Percentiles rank a stretch among this genome's conserved stretches.
These are phyloP conservation scores for Euptelea pleiosperma DNA, from an alignment of 164 flowering plant genomes.

Conservation along the genomic window DNA sequence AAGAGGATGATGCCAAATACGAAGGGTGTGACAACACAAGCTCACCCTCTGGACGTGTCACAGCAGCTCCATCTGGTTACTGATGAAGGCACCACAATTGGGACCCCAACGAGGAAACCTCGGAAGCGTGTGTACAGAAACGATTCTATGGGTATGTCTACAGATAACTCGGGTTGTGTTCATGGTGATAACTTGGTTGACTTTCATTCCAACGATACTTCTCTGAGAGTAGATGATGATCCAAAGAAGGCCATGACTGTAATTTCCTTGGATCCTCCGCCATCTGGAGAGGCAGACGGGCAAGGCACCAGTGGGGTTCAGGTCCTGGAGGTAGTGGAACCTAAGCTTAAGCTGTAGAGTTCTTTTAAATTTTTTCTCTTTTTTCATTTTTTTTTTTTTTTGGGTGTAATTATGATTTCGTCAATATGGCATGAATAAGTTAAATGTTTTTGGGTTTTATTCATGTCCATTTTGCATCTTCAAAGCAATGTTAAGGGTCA, in stretches of 20 bases:
- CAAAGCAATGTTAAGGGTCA: too few species aligned
- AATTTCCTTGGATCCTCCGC: not conserved
- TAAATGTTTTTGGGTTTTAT: too few species aligned
- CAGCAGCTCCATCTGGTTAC: conserved; percentile 20
- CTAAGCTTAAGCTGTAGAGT: conserved; percentile 14
- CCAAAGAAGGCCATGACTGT: not conserved
- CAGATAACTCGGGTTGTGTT: conserved; percentile 12
- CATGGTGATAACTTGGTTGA: conserved; percentile 13
- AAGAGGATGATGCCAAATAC: conserved; percentile 23
- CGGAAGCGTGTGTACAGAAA: conserved; percentile 32
- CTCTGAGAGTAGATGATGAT: not conserved
- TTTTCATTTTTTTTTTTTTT: not conserved
- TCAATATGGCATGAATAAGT: too few species aligned
- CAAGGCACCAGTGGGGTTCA: not conserved
- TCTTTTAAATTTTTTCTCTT: not conserved
- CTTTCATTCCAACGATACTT: not conserved
- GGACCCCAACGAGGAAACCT: conserved; percentile 30
- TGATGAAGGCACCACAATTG: conserved; percentile 3
- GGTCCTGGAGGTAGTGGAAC: not conserved
- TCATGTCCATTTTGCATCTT: too few species aligned
- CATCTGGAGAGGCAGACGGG: not conserved
- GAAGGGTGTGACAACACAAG: conserved; percentile 7
- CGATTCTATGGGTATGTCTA: conserved; percentile 10
- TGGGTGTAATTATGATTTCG: too few species aligned
- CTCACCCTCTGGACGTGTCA: conserved; percentile 11